Conservation (phyloP, 2,329 filamentous ascomycete species). For the Venturia effusa region DNA sequence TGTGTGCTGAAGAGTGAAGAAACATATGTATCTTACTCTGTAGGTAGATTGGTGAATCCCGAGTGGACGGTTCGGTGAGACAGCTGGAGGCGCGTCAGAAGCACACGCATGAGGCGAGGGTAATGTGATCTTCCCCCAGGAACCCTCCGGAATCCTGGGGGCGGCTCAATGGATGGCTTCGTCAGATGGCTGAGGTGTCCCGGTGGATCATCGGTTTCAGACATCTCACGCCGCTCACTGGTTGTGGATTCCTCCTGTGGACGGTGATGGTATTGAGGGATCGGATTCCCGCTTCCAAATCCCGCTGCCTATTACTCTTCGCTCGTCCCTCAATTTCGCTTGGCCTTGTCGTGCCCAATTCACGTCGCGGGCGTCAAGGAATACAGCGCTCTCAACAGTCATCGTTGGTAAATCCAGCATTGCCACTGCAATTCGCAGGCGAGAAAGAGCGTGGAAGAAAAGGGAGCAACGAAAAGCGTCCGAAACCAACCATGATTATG, state of each 20-base stretch:
- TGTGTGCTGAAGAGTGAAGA: too few species aligned
- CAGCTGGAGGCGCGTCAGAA: not conserved
- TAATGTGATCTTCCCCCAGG: not conserved
- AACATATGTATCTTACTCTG: too few species aligned
- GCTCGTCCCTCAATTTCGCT: not conserved
- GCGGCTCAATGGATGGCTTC: not conserved
- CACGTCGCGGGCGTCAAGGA: too few species aligned
- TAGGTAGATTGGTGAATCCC: not conserved
- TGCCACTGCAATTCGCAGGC: not conserved
- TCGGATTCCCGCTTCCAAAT: not conserved
- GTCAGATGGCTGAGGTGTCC: not conserved
- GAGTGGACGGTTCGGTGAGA: not conserved
- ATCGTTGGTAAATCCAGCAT: not conserved
- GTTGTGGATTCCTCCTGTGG: not conserved
- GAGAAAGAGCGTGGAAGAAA: not conserved
- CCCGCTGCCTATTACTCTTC: not conserved
- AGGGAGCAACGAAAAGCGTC: not conserved
- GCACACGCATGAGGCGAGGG: not conserved
- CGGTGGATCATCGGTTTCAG: too few species aligned
- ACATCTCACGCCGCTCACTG: too few species aligned
- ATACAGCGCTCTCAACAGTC: not conserved
- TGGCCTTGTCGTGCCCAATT: not conserved
- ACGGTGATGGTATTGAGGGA: not conserved
- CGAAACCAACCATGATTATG: not conserved
- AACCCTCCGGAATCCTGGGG: not conserved